Evolutionary conservation across 2,329 filamentous ascomycete species (phyloP).

Genomic region (Aaosphaeria pasadenensis): DNA sequence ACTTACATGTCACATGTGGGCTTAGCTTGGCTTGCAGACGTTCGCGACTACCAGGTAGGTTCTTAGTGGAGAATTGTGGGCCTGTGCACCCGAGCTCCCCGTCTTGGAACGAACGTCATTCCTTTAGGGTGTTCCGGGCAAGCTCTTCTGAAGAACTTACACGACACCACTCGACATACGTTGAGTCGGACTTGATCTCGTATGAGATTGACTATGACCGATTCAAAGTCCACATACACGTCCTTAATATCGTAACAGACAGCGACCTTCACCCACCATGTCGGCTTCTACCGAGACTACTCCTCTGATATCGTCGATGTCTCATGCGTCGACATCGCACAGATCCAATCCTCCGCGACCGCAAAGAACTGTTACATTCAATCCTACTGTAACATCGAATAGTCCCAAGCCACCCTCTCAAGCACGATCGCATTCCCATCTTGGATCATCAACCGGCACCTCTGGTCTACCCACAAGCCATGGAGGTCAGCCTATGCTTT

Average conservation of each 20-base stretch:
- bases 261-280: not conserved
- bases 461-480: slow-evolving; percentile 33
- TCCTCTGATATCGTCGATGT: slow-evolving; percentile 35
- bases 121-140: too few species aligned
- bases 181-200: too few species aligned
- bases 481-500: slow-evolving; percentile 51
- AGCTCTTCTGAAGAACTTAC: too few species aligned
- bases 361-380: slow-evolving; percentile 72
- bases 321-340: slow-evolving; percentile 16
- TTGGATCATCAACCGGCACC: slow-evolving; percentile 22
- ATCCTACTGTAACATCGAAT: slow-evolving; percentile 55
- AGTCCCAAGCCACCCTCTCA: slow-evolving; percentile 36
- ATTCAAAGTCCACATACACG: too few species aligned
- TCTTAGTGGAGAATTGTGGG: too few species aligned
- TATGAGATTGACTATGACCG: too few species aligned
- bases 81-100: too few species aligned
- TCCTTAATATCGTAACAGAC: not conserved
- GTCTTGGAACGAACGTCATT: too few species aligned
- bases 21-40: too few species aligned
- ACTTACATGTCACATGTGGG: too few species aligned
- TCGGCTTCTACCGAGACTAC: slow-evolving; percentile 32
- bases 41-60: too few species aligned
- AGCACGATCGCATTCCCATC: slow-evolving; percentile 28
- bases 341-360: slow-evolving; percentile 34
- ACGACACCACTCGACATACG: too few species aligned